phyloP scores from a whole-genome alignment of 352 stramenopile species.

The Phytophthora palmivora region DNA sequence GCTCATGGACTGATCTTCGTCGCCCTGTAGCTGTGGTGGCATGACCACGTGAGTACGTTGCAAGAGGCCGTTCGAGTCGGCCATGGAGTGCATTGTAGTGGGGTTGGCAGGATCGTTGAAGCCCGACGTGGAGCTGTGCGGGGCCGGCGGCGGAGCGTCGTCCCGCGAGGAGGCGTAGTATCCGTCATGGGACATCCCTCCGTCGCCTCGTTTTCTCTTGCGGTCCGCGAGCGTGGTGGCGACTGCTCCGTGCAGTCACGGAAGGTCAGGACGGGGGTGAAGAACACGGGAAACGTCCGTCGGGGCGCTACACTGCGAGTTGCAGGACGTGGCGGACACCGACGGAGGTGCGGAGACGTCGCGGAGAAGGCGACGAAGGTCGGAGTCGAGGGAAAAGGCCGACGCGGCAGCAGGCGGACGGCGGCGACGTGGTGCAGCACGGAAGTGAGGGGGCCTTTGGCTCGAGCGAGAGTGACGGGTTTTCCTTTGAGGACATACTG shows the following conservation, averaged over 20 bases:
- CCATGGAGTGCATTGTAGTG: conserved; percentile 30
- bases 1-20: conserved; percentile 47
- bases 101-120: conserved; percentile 29
- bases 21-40: conserved; percentile 29
- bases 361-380: too few species aligned
- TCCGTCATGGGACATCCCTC: conserved; percentile 69
- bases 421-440: conserved; percentile 1
- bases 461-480: not conserved
- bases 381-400: too few species aligned
- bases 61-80: conserved; percentile 27
- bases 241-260: conserved; percentile 33
- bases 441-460: conserved; percentile 25
- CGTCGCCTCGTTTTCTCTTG: conserved; percentile 65
- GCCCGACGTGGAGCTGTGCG: conserved; percentile 33
- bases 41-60: conserved; percentile 22
- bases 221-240: conserved; percentile 52
- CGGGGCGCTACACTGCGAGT: not conserved
- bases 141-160: conserved; percentile 37
- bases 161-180: conserved; percentile 59
- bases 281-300: conserved; percentile 17
- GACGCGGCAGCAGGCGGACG: not conserved
- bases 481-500: conserved; percentile 9
- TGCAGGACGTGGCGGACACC: too few species aligned
- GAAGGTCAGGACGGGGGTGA: conserved; percentile 16
- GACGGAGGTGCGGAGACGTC: too few species aligned